Evolutionary conservation across 257 asterid genomes (phyloP), one percentile per base, ranked within the genome.

Genomic region (Solanum dulcamara): DNA sequence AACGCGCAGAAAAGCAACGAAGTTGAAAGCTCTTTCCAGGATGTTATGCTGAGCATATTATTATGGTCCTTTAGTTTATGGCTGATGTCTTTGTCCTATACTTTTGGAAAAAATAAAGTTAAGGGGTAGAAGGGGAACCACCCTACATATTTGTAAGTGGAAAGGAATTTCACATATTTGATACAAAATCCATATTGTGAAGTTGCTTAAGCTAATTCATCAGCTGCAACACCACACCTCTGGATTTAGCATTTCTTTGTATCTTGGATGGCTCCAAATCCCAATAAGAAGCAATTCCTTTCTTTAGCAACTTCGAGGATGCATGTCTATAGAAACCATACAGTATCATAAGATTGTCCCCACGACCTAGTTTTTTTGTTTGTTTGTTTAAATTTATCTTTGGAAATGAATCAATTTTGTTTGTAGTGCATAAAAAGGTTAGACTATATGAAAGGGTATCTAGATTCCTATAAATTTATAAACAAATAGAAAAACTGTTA

Each of bases 201-300:
- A 81, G 86, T 92, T 90, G 91, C 90, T 89, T 91, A 4, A 24
- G 88, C 26, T 81, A 48, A 81, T 85, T 86, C 85, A 85, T 90
- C 87, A 85, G 93, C 92, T 86, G 93, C 91, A 89, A 93, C 85
- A 86, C 88, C 86, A 59, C 84, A 87, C 12, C 57, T 82, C 67
- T 87, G 94, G 95, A 93, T 95, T 93, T 94, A 89, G 96, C 66
- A 92, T 94, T 92, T 89, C 95, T 92, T 91, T 92, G 64, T 15
- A 68, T 85, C 83, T 84, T 85, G 90, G 93, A 86, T 91, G 92
- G 90, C 88, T n/a, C n/a, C n/a, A n/a, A n/a, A n/a, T n/a, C 94
- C 92, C 82, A 71, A 28, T 14, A 17, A 81, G 89, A 94, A 90
- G 95, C 84, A 88, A 93, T 93, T 85, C 94, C 86, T 92, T 92